These are phyloP conservation scores for Jimgerdemannia lactiflua DNA, from an alignment of 192 early-diverging fungal species.

Conservation along the genomic window DNA sequence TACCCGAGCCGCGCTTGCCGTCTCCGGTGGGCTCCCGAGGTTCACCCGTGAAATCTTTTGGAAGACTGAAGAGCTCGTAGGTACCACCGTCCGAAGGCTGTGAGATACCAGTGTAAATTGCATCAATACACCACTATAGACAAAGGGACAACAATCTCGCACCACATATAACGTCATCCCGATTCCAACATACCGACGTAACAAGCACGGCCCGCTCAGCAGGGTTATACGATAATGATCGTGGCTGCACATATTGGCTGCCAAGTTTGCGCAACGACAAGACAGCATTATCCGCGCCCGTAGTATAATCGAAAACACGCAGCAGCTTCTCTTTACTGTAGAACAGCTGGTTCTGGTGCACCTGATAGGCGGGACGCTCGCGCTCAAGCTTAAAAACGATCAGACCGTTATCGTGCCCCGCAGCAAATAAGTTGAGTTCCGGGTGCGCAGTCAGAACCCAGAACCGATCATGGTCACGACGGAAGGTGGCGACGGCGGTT, in stretches of 20 bases:
- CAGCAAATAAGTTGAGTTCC: slow-evolving; percentile 97
- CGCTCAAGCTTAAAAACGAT: slow-evolving; percentile 99
- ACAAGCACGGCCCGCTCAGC: slow-evolving; percentile 89
- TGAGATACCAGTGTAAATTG: not conserved
- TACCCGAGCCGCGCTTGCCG: slow-evolving; percentile 75
- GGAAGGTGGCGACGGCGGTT: slow-evolving; percentile 93
- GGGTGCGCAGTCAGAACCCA: slow-evolving; percentile 97
- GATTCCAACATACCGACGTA: slow-evolving; percentile 54
- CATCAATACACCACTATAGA: not conserved
- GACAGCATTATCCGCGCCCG: slow-evolving; percentile 72
- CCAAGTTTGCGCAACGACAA: slow-evolving; percentile 74
- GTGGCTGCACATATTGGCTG: slow-evolving; percentile 70
- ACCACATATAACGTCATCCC: not conserved
- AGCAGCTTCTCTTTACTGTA: slow-evolving; percentile 90
- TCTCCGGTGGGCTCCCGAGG: slow-evolving; percentile 58
- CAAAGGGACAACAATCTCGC: not conserved
- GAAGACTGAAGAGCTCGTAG: slow-evolving; percentile 88
- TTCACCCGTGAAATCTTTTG: slow-evolving; percentile 66
- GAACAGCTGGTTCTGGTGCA: slow-evolving; percentile 81
- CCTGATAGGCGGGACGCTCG: slow-evolving; percentile 89
- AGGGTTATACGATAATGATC: slow-evolving; percentile 92
- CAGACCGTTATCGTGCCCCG: slow-evolving; percentile 95
- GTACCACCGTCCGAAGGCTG: slow-evolving; percentile 82
- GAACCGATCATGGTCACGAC: slow-evolving; percentile 95
- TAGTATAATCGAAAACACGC: slow-evolving; percentile 79